Evolutionary conservation across 164 flowering plant genomes (phyloP).

Genomic region (Annona squamosa): DNA sequence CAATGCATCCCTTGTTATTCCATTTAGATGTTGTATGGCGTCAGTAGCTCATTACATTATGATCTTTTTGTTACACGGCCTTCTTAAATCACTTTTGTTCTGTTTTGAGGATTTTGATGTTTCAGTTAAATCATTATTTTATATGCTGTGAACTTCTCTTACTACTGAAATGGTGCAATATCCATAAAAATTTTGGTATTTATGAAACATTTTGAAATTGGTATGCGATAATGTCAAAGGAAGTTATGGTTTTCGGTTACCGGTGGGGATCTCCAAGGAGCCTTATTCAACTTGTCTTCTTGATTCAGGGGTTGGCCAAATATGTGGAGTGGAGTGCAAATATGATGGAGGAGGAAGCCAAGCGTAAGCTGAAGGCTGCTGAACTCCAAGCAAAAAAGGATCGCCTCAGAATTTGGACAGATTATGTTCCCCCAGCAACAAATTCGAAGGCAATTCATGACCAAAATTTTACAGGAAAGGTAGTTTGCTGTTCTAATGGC

Average conservation of each 20-base stretch:
- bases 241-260: background rate
- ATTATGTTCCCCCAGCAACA: slow-evolving; percentile 77
- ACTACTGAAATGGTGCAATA: background rate
- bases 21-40: background rate
- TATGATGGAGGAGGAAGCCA: slow-evolving; percentile 89
- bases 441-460: slow-evolving; percentile 95
- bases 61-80: background rate
- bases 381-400: slow-evolving; percentile 87
- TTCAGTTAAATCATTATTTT: background rate
- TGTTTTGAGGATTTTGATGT: background rate
- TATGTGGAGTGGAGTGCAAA: slow-evolving; percentile 98
- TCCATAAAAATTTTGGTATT: background rate
- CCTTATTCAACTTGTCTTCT: background rate
- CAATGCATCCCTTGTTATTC: background rate
- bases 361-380: slow-evolving; percentile 57
- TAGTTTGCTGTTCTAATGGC: slow-evolving; percentile 13
- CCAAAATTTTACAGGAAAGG: slow-evolving; percentile 93
- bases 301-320: slow-evolving; percentile 75
- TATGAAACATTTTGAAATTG: too few relatives aligned
- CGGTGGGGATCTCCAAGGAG: background rate
- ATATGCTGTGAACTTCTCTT: background rate
- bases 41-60: background rate
- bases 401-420: slow-evolving; percentile 72
- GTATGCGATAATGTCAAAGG: too few relatives aligned
- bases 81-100: background rate